Evolutionary conservation across 139 green algal species (phyloP).

Genomic region (Picochlorum costavermella): DNA sequence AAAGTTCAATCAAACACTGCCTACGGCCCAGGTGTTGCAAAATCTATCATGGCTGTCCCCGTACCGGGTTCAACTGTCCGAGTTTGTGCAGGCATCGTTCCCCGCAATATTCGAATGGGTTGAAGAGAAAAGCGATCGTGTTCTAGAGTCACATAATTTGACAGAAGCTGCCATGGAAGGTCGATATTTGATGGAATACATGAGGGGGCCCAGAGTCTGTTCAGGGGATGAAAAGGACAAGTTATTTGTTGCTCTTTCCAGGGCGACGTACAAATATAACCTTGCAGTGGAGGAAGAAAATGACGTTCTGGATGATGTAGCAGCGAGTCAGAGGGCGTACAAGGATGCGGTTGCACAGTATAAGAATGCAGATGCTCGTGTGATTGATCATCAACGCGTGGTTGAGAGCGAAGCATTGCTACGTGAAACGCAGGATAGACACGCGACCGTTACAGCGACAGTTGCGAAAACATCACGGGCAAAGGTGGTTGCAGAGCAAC

Average conservation of each 20-base stretch:
- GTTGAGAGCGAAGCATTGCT: background rate
- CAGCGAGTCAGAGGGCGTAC: too few species aligned
- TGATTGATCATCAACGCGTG: background rate
- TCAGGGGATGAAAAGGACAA: constrained; percentile 12
- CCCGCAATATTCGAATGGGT: constrained; percentile 18
- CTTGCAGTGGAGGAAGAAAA: too few species aligned
- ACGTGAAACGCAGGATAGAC: constrained; percentile 4
- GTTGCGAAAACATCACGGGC: too few species aligned
- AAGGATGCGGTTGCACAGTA: too few species aligned
- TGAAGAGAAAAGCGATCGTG: constrained; percentile 10
- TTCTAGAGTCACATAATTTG: constrained; percentile 27
- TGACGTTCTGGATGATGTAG: too few species aligned
- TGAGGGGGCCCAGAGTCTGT: constrained; percentile 29
- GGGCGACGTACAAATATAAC: background rate
- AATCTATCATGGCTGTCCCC: constrained; percentile 13
- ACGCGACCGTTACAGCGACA: too few species aligned
- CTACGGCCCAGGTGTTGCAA: background rate
- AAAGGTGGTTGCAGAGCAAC: too few species aligned
- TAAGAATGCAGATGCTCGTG: too few species aligned
- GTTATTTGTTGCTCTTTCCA: constrained; percentile 20
- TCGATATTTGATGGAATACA: constrained; percentile 19
- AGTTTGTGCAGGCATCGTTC: constrained; percentile 25
- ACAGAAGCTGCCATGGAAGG: constrained; percentile 17
- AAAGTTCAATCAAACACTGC: background rate
- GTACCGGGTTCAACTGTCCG: constrained; percentile 15